Evolutionary conservation across 768 basidiomycete species (phyloP), one percentile per base, ranked within the genome.

Genomic region (Mycena pura): DNA sequence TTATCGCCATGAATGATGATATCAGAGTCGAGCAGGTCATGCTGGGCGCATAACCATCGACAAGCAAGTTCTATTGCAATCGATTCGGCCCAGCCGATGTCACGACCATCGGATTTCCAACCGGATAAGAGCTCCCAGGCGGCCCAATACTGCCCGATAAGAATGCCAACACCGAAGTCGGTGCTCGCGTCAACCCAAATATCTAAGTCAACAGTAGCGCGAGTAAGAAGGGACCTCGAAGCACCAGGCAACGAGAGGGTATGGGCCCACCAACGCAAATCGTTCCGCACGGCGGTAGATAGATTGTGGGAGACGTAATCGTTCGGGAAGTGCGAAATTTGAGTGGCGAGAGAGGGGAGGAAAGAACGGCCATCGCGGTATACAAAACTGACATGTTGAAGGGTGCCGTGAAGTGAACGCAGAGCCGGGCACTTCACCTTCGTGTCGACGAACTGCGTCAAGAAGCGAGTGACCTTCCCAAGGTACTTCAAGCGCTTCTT

Each of bases 41-140:
- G 34, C 34, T 36, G 44, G 24, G 5, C 22, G 64, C 71, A 48
- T 29, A 48, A 48, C 27, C 29, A 48, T 15, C 28, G n/a, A n/a
- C 47, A 48, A 17, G 48, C 60, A 2, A 75, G 54, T 51, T 75
- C 70, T 21, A 75, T 51, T 0, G 69, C 73, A 2, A 72, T 59
- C 50, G 69, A 67, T 51, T 75, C 74, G 1, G 69, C 73, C 74
- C 74, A 75, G 6, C 70, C 73, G 11, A 75, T 75, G 29, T 68
- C 62, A 11, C 71, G 43, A 19, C 66, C 69, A 14, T 68, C 64
- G 8, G 38, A 19, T 21, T 63, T 59, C 71, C 72, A 73, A n/a
- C 62, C 66, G 0, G 47, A 29, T 9, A 48, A 15, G 2, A 73
- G 47, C 2, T 58, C 28, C 74, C 68, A 76, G 0, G 73, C 68